Evolutionary conservation across 306 rosid genomes (phyloP), one percentile per base, ranked within the genome.

Genomic region (Lathyrus sativus): DNA sequence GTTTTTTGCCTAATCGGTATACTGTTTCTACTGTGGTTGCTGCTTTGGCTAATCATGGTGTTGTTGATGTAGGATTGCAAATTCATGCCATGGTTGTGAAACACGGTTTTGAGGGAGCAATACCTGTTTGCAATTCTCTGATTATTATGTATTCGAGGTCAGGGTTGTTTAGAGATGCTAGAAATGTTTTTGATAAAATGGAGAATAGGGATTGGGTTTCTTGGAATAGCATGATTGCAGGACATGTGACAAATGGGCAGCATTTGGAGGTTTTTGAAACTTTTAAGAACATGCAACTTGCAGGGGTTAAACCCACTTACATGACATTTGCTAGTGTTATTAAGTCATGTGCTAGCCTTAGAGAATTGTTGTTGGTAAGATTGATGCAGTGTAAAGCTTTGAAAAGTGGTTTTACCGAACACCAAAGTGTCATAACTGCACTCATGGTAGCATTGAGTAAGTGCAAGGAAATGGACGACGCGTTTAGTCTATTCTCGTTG

Each of bases 161-260:
- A 17, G 89, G 92, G 65, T 70, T 79, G 74, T 71, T 86, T 41
- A 73, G 74, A 44, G 85, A 83, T 66, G 95, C 90, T 43, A 82
- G 76, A 78, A 78, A 67, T 44, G 73, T 92, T 78, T 92, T 92
- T 70, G 82, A 83, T 74, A 18, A 70, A 54, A 73, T 87, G 89
- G 74, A 75, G 60, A 44, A 38, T 54, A 89, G 75, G 78, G 81
- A 87, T 76, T 76, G 74, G 15, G 89, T 92, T 73, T 83, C 92
- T 38, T 89, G 96, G 98, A 92, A 86, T 48, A 74, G 92, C 64
- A 81, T 92, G 85, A 76, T 87, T 74, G 79, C 89, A 5, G 98
- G 91, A 18, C 80, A 78, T n/a, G 85, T 85, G 46, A 66, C 65
- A 13, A 87, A 83, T 53, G 85, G 87, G 59, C 78, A 78, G 12